These are phyloP conservation scores for Ampelocalamus luodianensis DNA, from an alignment of 176 grass and related monocot genomes.

Conservation along the genomic window DNA sequence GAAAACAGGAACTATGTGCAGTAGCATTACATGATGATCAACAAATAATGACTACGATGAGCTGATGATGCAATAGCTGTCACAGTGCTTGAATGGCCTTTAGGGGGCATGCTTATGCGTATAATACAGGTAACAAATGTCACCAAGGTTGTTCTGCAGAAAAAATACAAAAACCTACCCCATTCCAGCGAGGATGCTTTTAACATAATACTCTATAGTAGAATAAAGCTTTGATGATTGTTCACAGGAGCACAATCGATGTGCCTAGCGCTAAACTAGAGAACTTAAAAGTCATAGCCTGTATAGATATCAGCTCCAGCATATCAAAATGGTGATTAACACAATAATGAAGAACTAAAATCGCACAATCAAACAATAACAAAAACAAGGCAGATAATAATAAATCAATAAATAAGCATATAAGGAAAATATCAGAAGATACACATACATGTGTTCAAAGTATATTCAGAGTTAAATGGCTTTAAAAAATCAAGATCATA, in stretches of 20 bases:
- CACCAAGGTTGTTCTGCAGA: not conserved
- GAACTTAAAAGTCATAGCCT: not conserved
- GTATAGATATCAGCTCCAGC: not conserved
- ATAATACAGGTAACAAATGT: conserved; percentile 5
- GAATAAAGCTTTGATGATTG: not conserved
- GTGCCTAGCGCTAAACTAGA: not conserved
- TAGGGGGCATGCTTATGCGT: conserved; percentile 14
- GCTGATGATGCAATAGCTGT: not conserved
- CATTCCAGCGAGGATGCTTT: conserved; percentile 13
- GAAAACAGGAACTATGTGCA: not conserved
- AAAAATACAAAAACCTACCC: not conserved
- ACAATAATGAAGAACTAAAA: not conserved
- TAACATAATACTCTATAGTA: conserved; percentile 7
- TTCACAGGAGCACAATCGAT: not conserved
- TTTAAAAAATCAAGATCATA: conserved; percentile 20
- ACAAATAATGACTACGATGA: not conserved
- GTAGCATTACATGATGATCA: not conserved
- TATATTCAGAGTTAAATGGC: conserved; percentile 34
- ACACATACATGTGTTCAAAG: not conserved
- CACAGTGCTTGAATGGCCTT: not conserved
- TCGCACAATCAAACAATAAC: not conserved
- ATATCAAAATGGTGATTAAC: not conserved
- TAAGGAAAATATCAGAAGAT: conserved; percentile 5
- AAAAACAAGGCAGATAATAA: conserved; percentile 3
- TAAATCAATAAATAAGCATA: not conserved